Base-by-base conservation (phyloP, 2,329 filamentous ascomycete species). In the Neonectria faginata region DNA sequence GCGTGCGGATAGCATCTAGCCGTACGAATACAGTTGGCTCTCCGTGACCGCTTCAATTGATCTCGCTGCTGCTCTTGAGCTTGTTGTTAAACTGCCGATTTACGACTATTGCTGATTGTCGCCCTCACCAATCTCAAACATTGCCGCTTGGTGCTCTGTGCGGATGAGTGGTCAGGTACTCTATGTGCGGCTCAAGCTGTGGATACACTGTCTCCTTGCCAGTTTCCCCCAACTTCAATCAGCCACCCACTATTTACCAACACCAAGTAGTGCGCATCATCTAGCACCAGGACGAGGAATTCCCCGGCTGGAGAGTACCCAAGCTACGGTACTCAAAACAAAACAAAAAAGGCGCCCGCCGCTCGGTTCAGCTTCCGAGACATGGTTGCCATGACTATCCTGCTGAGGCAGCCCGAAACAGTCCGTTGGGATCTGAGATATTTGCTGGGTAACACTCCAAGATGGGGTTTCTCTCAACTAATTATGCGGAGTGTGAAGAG, bases 331-430 rank as follows among this genome's bases (percentile, higher is more conserved):
- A 54, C 27, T 41, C 45, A 51, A 50, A 57, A 22, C 2, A 22
- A 22, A 22, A 22, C 3, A 22, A 22, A 31, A 31, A 36, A 16
- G 51, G 20, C 44, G n/a, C 27, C 52, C 48, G 25, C 50, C 51
- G 50, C 57, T 48, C 51, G 51, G 50, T 18, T 59, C 44, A 31
- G 25, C 20, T 51, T 20, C 61, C 56, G 56, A 64, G 56, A 64
- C 55, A 45, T 33, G 27, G 25, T 50, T 44, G 27, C n/a, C 7
- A 31, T 29, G n/a, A 45, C 39, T 14, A n/a, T 36, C 20, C 27
- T 53, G 47, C 39, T 45, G 45, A 25, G 27, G 14, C 10, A 16
- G 27, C 16, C 29, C 36, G 41, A n/a, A 22, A 16, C 29, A 44
- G 42, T 33, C 8, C 41, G 51, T 36, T 42, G 33, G 39, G 27